These are phyloP conservation scores for Ceratobasidium sp. DNA, from an alignment of 1,284 basidiomycete genomes.

Conservation along the genomic window DNA sequence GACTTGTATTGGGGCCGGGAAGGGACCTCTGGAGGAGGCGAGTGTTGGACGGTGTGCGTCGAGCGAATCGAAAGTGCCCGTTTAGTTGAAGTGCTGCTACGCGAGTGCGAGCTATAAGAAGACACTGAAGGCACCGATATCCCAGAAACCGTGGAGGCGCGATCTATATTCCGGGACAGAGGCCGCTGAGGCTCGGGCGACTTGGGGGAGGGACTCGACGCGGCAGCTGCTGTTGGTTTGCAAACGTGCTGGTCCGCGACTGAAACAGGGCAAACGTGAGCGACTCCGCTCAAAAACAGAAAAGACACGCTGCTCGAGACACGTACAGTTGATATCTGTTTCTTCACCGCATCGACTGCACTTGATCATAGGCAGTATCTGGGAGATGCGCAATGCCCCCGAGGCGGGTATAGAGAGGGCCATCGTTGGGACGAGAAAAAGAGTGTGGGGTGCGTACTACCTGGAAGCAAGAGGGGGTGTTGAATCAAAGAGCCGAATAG, in stretches of 20 bases:
- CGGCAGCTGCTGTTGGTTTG: constrained; percentile 49
- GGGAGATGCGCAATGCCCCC: constrained; percentile 61
- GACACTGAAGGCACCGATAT: constrained; percentile 32
- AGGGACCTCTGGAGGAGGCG: not conserved
- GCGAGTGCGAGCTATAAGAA: constrained; percentile 24
- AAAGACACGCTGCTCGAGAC: constrained; percentile 54
- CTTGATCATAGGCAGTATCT: constrained; percentile 78
- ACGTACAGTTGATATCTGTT: constrained; percentile 32
- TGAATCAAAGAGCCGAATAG: constrained; percentile 6
- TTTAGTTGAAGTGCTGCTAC: constrained; percentile 34
- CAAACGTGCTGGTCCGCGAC: constrained; percentile 51
- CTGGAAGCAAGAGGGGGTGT: constrained; percentile 6
- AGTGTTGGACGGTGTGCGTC: constrained; percentile 27
- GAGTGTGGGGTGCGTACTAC: constrained; percentile 41
- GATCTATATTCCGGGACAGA: constrained; percentile 31
- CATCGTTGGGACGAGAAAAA: constrained; percentile 43
- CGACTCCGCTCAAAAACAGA: constrained; percentile 71
- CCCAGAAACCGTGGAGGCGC: constrained; percentile 10
- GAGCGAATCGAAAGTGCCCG: constrained; percentile 21
- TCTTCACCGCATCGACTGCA: constrained; percentile 71
- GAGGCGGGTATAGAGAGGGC: constrained; percentile 38
- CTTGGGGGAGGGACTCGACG: constrained; percentile 48
- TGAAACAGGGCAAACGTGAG: constrained; percentile 68
- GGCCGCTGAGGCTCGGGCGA: constrained; percentile 39
- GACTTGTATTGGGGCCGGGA: constrained; percentile 23